Evolutionary conservation across 345 rosid genomes (phyloP).

Genomic region (Populus davidiana): DNA sequence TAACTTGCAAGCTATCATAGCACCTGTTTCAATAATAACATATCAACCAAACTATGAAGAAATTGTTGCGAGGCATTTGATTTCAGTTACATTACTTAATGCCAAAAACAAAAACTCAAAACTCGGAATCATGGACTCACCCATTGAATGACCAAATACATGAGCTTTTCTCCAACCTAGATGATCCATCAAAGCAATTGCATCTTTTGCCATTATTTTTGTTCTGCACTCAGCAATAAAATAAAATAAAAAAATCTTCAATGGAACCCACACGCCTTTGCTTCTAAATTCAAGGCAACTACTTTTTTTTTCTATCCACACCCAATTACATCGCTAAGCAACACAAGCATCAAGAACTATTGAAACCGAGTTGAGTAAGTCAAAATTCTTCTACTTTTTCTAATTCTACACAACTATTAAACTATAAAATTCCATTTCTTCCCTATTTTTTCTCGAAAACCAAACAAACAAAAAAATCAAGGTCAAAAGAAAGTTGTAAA

Average conservation of each 20-base stretch:
- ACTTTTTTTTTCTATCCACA: neutral
- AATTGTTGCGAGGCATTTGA: neutral
- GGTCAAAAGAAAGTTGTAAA: neutral
- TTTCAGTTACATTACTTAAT: neutral
- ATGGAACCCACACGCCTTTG: neutral
- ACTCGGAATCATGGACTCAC: conserved; percentile 32
- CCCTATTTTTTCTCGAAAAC: neutral
- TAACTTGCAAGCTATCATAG: conserved; percentile 91
- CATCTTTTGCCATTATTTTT: conserved; percentile 83
- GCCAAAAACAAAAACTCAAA: neutral
- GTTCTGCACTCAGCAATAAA: conserved; percentile 50
- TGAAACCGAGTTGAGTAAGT: neutral
- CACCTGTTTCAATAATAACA: conserved; percentile 50
- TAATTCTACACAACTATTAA: neutral
- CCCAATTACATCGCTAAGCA: neutral
- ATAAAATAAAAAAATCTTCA: neutral
- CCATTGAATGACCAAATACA: conserved; percentile 95
- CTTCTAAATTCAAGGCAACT: neutral
- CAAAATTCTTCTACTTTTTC: neutral
- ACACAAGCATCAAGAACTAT: neutral
- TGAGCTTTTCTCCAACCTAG: conserved; percentile 85
- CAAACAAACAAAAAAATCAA: neutral
- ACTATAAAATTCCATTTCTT: neutral
- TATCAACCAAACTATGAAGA: neutral
- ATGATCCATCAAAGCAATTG: conserved; percentile 78